Conservation (phyloP, 83 land plant genomes). For the Picea engelmannii region DNA sequence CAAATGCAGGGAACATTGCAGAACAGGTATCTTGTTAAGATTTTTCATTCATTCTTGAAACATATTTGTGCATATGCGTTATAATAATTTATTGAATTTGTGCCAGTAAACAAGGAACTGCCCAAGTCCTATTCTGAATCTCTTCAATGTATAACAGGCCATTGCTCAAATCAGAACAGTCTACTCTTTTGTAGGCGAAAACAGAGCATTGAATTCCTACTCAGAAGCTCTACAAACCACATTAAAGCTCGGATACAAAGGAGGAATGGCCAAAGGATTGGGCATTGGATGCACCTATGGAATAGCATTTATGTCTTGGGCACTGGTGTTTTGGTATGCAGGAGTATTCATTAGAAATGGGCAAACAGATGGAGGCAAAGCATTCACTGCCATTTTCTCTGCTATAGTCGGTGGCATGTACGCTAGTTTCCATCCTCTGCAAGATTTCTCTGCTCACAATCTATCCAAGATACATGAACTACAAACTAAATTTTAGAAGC, state of each 20-base stretch:
- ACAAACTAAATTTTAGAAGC: slow-evolving; percentile 1
- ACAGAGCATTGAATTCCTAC: slow-evolving; percentile 63
- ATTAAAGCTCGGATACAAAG: slow-evolving; percentile 77
- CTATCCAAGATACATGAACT: slow-evolving; percentile 8
- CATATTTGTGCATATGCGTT: neutral
- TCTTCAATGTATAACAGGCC: slow-evolving; percentile 27
- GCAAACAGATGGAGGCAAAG: slow-evolving; percentile 86
- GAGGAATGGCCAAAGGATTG: slow-evolving; percentile 88
- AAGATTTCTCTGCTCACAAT: neutral
- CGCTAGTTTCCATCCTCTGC: slow-evolving; percentile 21
- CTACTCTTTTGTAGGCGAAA: slow-evolving; percentile 87
- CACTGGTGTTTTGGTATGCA: slow-evolving; percentile 92
- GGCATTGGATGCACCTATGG: slow-evolving; percentile 91
- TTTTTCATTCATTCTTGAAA: neutral
- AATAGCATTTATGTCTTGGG: slow-evolving; percentile 94
- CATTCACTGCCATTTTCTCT: slow-evolving; percentile 88
- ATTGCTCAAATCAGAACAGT: slow-evolving; percentile 90
- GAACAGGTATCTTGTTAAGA: slow-evolving; percentile 52
- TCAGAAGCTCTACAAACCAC: slow-evolving; percentile 78
- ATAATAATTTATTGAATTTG: neutral
- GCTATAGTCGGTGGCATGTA: slow-evolving; percentile 95
- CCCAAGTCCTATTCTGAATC: slow-evolving; percentile 10
- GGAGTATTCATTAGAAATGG: slow-evolving; percentile 85
- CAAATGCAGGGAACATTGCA: slow-evolving; percentile 79
- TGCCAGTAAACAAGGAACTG: neutral